Evolutionary conservation across 371 early-diverging fungal genomes (phyloP).

Genomic region (Mucor piriformis): DNA sequence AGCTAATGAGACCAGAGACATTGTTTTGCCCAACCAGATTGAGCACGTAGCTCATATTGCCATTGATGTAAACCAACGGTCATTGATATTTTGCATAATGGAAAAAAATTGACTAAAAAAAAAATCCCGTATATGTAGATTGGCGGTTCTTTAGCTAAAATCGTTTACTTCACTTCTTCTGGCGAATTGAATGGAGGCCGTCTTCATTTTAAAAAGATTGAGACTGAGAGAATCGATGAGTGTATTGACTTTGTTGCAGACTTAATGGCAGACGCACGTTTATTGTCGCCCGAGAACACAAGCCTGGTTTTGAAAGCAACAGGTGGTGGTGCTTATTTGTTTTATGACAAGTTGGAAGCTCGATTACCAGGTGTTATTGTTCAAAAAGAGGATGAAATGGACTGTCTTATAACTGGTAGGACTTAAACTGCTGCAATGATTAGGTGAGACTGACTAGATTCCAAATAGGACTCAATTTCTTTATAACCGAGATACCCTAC

Average conservation of each 20-base stretch:
- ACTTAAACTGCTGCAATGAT: too few species aligned
- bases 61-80: slow-evolving; percentile 86
- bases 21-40: slow-evolving; percentile 86
- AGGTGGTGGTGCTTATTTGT: slow-evolving; percentile 85
- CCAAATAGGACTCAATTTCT: slow-evolving; percentile 85
- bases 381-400: slow-evolving; percentile 88
- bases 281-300: slow-evolving; percentile 29
- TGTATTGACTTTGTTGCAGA: slow-evolving; percentile 84
- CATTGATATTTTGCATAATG: slow-evolving; percentile 1
- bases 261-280: slow-evolving; percentile 63
- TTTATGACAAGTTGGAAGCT: slow-evolving; percentile 60
- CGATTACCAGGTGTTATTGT: slow-evolving; percentile 64
- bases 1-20: slow-evolving; percentile 71
- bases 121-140: slow-evolving; percentile 45
- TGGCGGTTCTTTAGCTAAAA: slow-evolving; percentile 94
- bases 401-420: slow-evolving; percentile 77
- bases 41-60: slow-evolving; percentile 91
- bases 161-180: slow-evolving; percentile 85
- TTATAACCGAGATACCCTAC: slow-evolving; percentile 89
- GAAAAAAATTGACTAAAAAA: neutral
- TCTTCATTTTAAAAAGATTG: slow-evolving; percentile 91
- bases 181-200: slow-evolving; percentile 75
- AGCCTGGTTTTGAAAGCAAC: slow-evolving; percentile 73
- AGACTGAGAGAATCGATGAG: slow-evolving; percentile 89
- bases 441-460: neutral